Conservation (phyloP, 345 rosid species). For the Angophora floribunda region DNA sequence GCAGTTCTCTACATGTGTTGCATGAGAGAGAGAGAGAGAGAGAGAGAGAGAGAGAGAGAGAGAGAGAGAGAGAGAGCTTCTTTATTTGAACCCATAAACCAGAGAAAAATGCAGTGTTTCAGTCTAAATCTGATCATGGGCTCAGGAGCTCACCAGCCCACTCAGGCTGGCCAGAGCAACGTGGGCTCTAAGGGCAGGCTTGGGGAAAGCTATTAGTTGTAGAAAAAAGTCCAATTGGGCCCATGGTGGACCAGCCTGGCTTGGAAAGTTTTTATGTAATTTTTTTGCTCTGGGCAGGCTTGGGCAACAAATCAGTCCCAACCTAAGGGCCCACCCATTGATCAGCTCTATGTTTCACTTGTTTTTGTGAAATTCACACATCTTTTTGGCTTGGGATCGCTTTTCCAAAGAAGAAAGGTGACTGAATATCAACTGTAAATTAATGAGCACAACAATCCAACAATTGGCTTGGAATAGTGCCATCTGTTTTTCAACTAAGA, state of each 20-base stretch:
- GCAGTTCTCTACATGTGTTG: neutral
- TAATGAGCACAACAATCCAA: neutral
- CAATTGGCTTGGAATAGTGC: neutral
- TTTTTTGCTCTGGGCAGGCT: neutral
- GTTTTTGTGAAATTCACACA: neutral
- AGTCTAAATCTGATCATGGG: neutral
- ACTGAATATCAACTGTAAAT: neutral
- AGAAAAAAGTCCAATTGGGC: neutral
- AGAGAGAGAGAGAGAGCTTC: neutral
- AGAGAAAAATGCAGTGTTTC: neutral
- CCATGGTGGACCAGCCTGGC: neutral
- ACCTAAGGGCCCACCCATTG: neutral
- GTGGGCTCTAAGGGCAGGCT: neutral
- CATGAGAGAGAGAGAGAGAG: neutral
- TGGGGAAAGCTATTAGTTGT: neutral
- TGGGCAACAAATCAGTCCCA: neutral
- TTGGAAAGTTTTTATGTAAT: neutral
- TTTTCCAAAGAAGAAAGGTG: neutral
- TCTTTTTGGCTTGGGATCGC: neutral
- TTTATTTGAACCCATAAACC: neutral
- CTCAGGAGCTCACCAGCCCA: neutral
- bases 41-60: neutral
- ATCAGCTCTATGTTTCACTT: neutral
- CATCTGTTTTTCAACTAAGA: neutral
- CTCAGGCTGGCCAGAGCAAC: neutral